phyloP scores from a whole-genome alignment of 306 rosid genomes.

The Rosa multiflora region DNA sequence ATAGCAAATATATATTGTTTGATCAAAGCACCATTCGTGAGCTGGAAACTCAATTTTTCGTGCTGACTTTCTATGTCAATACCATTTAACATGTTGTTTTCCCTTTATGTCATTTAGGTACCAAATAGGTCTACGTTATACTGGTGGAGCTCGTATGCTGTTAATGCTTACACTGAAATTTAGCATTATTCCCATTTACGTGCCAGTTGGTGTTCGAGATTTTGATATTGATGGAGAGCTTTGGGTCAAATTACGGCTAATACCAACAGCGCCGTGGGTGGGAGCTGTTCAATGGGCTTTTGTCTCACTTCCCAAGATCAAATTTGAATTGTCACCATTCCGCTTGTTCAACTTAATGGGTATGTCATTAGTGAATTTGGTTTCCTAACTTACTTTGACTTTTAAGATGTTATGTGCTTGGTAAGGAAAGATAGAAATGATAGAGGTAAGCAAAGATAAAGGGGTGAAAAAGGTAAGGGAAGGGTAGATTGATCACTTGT shows the following conservation, averaged over 20 bases:
- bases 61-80: not conserved
- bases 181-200: constrained; percentile 80
- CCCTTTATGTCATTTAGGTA: constrained; percentile 56
- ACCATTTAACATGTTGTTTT: constrained; percentile 19
- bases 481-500: not conserved
- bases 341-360: constrained; percentile 98
- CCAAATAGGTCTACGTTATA: constrained; percentile 94
- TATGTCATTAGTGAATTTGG: constrained; percentile 35
- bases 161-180: constrained; percentile 88
- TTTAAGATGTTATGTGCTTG: not conserved
- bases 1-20: not conserved
- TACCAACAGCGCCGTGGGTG: constrained; percentile 93
- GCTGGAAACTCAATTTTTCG: not conserved
- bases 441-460: not conserved
- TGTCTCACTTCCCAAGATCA: constrained; percentile 97
- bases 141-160: constrained; percentile 97
- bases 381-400: not conserved
- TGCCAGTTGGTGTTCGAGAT: constrained; percentile 94
- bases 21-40: not conserved
- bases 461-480: not conserved
- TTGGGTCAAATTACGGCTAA: constrained; percentile 89
- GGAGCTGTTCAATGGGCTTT: constrained; percentile 99
- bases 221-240: constrained; percentile 98
- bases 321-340: constrained; percentile 89
- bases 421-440: not conserved